Evolutionary conservation across 768 basidiomycete species (phyloP), one percentile per base, ranked within the genome.

Genomic region (Sarcomyxa edulis): DNA sequence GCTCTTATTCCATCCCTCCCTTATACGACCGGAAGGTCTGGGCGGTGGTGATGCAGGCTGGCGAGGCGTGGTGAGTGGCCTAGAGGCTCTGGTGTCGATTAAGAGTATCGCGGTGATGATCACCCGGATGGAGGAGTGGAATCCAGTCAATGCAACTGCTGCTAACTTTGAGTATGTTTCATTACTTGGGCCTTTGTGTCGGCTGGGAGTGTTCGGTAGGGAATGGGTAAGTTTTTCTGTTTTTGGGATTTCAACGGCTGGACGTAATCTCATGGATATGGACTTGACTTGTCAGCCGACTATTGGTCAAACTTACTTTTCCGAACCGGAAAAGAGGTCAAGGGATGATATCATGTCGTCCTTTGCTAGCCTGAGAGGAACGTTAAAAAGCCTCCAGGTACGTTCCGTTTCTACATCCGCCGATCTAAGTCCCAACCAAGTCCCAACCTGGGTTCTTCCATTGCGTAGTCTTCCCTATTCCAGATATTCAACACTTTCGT

Each of bases 401-500:
- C 31, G 26, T 30, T 16, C 7, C 5, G 4, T 7, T 14, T 25
- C 15, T 32, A 6, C 24, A 30, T 14, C 29, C 20, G 18, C 24
- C n/a, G 21, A 26, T 25, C 26, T 22, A 6, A 37, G 38, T 23
- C 10, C 15, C 6, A 23, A n/a, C n/a, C n/a, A n/a, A 12, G 18
- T 32, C 11, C 16, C 29, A 10, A 20, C 14, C 32, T 9, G 23
- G 23, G 44, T 29, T 34, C 34, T 20, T 7, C 28, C 14, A 18
- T 10, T 37, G 35, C 5, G n/a, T 43, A 74, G 64, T 62, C 56
- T 0, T 81, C 86, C 1, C 67, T 97, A 18, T 98, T 94, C 69
- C 80, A 83, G 54, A 76, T 93, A 32, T 87, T 93, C 61, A 90
- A 95, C 54, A 65, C 81, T 3, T 69, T 97, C n/a, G 82, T 98